phyloP scores from a whole-genome alignment of 345 rosid species.

The Ceriops zippeliana region DNA sequence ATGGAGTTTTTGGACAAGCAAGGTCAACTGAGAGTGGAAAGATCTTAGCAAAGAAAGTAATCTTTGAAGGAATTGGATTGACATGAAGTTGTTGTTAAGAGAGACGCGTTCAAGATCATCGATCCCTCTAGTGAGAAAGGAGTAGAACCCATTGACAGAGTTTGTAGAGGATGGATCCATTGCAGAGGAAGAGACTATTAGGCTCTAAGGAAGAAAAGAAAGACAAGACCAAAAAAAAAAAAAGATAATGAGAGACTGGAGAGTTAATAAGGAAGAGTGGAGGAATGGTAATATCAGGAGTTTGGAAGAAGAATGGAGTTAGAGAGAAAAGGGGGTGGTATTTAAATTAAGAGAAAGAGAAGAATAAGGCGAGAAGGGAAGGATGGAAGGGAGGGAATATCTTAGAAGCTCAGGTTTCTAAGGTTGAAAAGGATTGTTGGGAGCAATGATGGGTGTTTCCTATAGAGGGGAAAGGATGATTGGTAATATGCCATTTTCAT shows the following conservation, averaged over 20 bases:
- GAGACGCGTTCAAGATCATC: constrained; percentile 85
- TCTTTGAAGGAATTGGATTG: constrained; percentile 74
- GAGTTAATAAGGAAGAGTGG: background rate
- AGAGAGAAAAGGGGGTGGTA: constrained; percentile 21
- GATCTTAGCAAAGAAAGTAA: constrained; percentile 72
- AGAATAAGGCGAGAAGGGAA: background rate
- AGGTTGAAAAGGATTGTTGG: constrained; percentile 78
- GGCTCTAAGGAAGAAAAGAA: background rate
- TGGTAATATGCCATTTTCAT: constrained; percentile 63
- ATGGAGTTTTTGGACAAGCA: constrained; percentile 81
- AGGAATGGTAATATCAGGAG: background rate
- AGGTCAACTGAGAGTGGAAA: constrained; percentile 74
- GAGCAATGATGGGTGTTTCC: constrained; percentile 95
- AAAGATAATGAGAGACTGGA: background rate
- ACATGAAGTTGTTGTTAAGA: constrained; percentile 67
- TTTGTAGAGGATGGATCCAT: constrained; percentile 68
- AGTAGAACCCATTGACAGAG: constrained; percentile 85
- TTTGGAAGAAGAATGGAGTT: background rate
- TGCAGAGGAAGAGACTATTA: background rate
- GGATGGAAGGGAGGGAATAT: constrained; percentile 28
- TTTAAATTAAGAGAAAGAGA: constrained; percentile 23
- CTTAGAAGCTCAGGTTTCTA: constrained; percentile 54
- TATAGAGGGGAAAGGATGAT: constrained; percentile 85
- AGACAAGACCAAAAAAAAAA: background rate
- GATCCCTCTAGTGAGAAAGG: constrained; percentile 70